These are phyloP conservation scores for Aspergillus tanneri DNA, from an alignment of 2,329 filamentous ascomycete genomes.

Conservation along the genomic window DNA sequence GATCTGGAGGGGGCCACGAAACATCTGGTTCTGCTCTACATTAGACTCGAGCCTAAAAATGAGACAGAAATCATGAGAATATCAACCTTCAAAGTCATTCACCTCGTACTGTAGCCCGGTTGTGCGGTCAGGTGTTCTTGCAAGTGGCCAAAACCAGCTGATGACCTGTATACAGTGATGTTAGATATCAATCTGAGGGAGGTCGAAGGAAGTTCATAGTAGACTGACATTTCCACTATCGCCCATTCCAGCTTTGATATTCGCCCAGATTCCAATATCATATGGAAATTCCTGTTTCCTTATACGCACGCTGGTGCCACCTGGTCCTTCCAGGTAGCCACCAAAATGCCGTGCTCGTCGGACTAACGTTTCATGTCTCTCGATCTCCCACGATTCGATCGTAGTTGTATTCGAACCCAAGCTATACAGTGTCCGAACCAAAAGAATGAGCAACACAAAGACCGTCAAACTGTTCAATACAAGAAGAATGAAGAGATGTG, in stretches of 20 bases:
- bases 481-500: conserved; percentile 56
- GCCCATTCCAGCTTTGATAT: conserved; percentile 61
- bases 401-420: conserved; percentile 60
- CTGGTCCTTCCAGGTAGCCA: conserved; percentile 58
- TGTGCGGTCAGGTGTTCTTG: conserved; percentile 48
- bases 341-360: conserved; percentile 52
- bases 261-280: conserved; percentile 62
- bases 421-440: conserved; percentile 56
- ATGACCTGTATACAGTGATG: conserved; percentile 48
- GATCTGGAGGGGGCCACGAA: conserved; percentile 51
- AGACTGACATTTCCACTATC: conserved; percentile 46
- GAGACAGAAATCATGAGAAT: too few relatives aligned
- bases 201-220: not conserved
- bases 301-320: conserved; percentile 56
- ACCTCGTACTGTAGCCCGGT: conserved; percentile 54
- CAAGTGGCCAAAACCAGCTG: conserved; percentile 62
- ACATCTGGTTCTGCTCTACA: conserved; percentile 31
- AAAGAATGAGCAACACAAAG: conserved; percentile 55
- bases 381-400: conserved; percentile 63
- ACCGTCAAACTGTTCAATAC: conserved; percentile 57
- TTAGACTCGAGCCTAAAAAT: conserved; percentile 4
- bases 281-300: conserved; percentile 64
- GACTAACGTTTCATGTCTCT: conserved; percentile 48
- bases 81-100: conserved; percentile 59
- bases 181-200: too few relatives aligned